phyloP scores from a whole-genome alignment of 768 basidiomycete genomes.

The Mycena haematopus region DNA sequence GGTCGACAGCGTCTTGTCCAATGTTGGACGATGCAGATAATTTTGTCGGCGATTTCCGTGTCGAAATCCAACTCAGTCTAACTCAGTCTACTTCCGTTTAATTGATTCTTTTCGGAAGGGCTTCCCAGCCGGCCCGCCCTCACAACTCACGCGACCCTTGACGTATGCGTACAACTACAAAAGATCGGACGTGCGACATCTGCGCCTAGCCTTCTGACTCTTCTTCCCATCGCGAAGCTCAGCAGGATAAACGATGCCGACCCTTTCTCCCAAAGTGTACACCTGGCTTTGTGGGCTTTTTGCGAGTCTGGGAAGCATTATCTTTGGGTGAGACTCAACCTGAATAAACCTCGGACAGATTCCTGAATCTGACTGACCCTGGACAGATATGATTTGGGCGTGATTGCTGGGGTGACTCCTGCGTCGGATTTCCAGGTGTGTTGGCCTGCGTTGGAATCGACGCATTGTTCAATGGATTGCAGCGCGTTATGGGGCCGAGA shows the following conservation, averaged over 20 bases:
- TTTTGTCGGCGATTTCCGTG: too few species aligned
- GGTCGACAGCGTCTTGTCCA: too few species aligned
- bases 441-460: not conserved
- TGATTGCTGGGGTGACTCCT: slow-evolving; percentile 54
- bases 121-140: slow-evolving; percentile 8
- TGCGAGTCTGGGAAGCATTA: slow-evolving; percentile 52
- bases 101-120: too few species aligned
- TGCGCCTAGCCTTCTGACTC: slow-evolving; percentile 9
- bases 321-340: slow-evolving; percentile 42
- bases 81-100: too few species aligned
- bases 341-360: not conserved
- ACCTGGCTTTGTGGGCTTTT: slow-evolving; percentile 61
- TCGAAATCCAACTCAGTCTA: too few species aligned
- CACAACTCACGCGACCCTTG: slow-evolving; percentile 24
- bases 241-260: slow-evolving; percentile 34
- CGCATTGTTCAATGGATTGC: not conserved
- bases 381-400: slow-evolving; percentile 53
- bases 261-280: slow-evolving; percentile 52
- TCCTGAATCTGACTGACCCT: not conserved
- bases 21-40: too few species aligned
- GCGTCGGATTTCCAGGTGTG: slow-evolving; percentile 45
- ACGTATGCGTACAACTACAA: slow-evolving; percentile 7
- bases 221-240: slow-evolving; percentile 4
- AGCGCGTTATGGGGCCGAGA: slow-evolving; percentile 45
- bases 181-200: slow-evolving; percentile 1